Base-by-base conservation (phyloP, 257 asterid genomes). In the Fraxinus quadrangulata region DNA sequence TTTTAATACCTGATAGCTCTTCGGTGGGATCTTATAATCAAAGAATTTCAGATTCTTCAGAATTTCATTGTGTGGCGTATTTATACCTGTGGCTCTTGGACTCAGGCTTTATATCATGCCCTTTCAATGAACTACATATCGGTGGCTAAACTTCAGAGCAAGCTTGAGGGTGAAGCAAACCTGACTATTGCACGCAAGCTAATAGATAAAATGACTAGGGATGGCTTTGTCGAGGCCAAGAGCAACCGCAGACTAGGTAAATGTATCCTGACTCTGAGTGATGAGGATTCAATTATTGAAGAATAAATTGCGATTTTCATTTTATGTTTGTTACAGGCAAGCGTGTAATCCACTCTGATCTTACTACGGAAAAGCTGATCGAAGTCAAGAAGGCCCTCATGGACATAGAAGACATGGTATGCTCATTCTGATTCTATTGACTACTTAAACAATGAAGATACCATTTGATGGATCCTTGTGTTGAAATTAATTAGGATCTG, bases 301-400 rank as follows among this genome's bases (percentile, higher is more conserved):
- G 49, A 63, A 61, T 23, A 74, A 47, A 63, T 56, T 23, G 14
- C 65, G 31, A 78, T 56, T 67, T 47, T 69, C 76, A 5, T 74
- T 42, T 47, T 16, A 61, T 34, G 40, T 69, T 34, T 79, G 33
- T 81, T 71, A 21, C 87, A 95, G 99, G 99, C 81, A 95, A 92
- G 91, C 93, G 94, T 17, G 98, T 95, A 81, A 87, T 93, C 81
- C 98, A 90, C 84, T 91, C 99, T 21, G 98, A 93, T 73, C 83
- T 89, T 45, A 86, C 97, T 40, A 86, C 83, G 85, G 84, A 85
- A 84, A 93, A 87, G 88, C 83, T 95, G 82, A 74, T 72, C 63
- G 97, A 91, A 88, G 92, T 95, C 75, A 86, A 78, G 89, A 92
- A 87, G 84, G 78, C 81, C 72, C 82, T 88, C 74, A 76, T 95